phyloP scores from a whole-genome alignment of 1,139 yeast genomes.

The Yamadazyma mexicana region DNA sequence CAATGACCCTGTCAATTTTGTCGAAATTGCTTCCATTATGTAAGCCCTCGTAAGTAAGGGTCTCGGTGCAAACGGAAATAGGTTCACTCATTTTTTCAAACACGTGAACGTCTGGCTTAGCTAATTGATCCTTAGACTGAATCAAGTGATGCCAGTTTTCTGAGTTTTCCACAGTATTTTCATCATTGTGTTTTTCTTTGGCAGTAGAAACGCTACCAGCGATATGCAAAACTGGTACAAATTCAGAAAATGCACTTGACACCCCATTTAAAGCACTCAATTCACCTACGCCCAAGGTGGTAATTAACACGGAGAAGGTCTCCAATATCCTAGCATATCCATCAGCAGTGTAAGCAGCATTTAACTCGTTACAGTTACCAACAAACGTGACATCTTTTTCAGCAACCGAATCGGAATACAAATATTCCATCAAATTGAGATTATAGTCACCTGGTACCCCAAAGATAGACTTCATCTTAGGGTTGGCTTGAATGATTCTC shows the following conservation, averaged over 20 bases:
- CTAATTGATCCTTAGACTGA: slow-evolving; percentile 51
- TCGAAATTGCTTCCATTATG: slow-evolving; percentile 36
- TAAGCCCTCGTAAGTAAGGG: slow-evolving; percentile 46
- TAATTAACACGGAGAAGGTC: slow-evolving; percentile 48
- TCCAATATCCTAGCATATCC: slow-evolving; percentile 64
- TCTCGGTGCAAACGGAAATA: slow-evolving; percentile 59
- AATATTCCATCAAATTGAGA: slow-evolving; percentile 36
- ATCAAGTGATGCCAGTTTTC: slow-evolving; percentile 66
- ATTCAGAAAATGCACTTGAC: slow-evolving; percentile 81
- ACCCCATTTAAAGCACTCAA: slow-evolving; percentile 82
- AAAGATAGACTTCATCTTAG: slow-evolving; percentile 33
- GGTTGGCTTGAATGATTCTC: slow-evolving; percentile 37
- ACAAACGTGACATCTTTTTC: slow-evolving; percentile 25
- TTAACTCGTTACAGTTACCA: slow-evolving; percentile 40
- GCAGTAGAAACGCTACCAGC: slow-evolving; percentile 68
- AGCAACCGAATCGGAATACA: slow-evolving; percentile 26
- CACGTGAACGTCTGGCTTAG: slow-evolving; percentile 55
- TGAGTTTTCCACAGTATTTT: slow-evolving; percentile 24
- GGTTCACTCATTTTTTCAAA: slow-evolving; percentile 63
- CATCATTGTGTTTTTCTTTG: slow-evolving; percentile 26
- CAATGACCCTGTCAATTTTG: slow-evolving; percentile 62
- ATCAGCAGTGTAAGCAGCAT: slow-evolving; percentile 71
- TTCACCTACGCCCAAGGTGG: slow-evolving; percentile 87
- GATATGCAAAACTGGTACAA: slow-evolving; percentile 74
- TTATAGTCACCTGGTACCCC: slow-evolving; percentile 48